These are phyloP conservation scores for Viridothelium virens DNA, from an alignment of 495 filamentous ascomycete genomes.

Conservation along the genomic window DNA sequence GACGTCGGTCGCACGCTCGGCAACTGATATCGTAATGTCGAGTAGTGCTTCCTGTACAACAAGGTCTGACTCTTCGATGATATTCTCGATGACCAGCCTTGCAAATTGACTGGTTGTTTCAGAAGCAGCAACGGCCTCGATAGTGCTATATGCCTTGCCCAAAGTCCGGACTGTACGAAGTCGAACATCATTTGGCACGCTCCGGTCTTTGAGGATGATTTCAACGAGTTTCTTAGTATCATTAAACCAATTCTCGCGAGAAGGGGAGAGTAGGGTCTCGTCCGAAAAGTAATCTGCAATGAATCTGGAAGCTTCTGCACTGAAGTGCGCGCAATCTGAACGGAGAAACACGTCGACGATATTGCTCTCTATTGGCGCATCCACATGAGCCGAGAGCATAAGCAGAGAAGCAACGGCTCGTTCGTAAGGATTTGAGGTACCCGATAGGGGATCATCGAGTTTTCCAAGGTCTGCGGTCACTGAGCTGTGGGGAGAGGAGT, in stretches of 20 bases:
- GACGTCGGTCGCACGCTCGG: constrained; percentile 31
- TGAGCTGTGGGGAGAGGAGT: neutral
- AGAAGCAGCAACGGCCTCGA: constrained; percentile 35
- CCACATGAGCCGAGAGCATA: neutral
- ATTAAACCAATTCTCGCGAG: constrained; percentile 56
- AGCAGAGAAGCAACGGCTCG: neutral
- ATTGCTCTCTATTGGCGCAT: neutral
- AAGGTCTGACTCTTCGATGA: constrained; percentile 44
- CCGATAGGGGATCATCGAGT: neutral
- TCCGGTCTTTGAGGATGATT: constrained; percentile 57
- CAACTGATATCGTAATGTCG: constrained; percentile 44
- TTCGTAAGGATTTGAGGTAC: neutral
- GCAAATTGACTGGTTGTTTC: constrained; percentile 40
- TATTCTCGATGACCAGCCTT: constrained; percentile 45
- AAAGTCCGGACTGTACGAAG: constrained; percentile 50
- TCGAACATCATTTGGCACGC: constrained; percentile 58
- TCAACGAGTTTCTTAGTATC: constrained; percentile 56
- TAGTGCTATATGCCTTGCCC: constrained; percentile 55
- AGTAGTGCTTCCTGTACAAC: constrained; percentile 36
- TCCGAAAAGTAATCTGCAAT: constrained; percentile 44
- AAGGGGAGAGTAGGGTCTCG: constrained; percentile 62
- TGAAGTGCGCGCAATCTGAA: neutral
- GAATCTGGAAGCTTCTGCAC: neutral
- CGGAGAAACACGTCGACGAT: neutral
- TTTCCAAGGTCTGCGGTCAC: neutral